Base-by-base conservation (phyloP, 768 basidiomycete genomes). In the Tylopilus subfusipes region DNA sequence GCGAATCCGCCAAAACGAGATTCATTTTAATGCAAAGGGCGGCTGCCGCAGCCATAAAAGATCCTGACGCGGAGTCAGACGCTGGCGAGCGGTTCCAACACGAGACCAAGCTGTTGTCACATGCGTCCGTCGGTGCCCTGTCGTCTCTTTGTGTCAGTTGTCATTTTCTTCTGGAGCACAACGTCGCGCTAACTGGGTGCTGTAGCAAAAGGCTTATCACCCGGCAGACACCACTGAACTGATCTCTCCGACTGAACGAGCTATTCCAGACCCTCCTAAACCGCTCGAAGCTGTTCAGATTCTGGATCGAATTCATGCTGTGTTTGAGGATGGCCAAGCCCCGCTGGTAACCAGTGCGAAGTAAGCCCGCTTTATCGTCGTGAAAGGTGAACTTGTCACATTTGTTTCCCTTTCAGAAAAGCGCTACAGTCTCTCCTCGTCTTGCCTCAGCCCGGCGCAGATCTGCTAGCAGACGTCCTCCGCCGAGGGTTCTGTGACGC, bases 81-180 rank as follows among this genome's bases (percentile, higher is more conserved):
- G 76, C 78, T 36, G 64, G 76, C 21, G 85, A 87, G 61, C 76
- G 79, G 22, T 86, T 89, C 61, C 80, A 83, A 57, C 78, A 79
- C 36, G 93, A 94, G 67, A 86, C 86, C 2, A 76, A 79, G 39
- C 59, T 83, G 50, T 73, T 97, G 27, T 93, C 91, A 0, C 77
- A 84, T 62, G 91, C 93, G 16, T 87, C 93, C 18, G 80, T 88
- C n/a, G 86, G 91, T 36, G 90, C 94, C 4, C 74, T 96, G 72
- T 83, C 90, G n/a, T 83, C 91, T 10, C 79, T 96, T 55, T 90
- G 88, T 65, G 93, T 96, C 63, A 74, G 93, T 85, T 38, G 5
- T 19, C 16, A 27, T 45, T 34, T 39, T 36, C 18, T 7, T 43
- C 22, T 10, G 24, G 34, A 52, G 46, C 39, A 39, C 61, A 27